Base-by-base conservation (phyloP, 2,329 filamentous ascomycete species). In the Trichoderma polysporum region DNA sequence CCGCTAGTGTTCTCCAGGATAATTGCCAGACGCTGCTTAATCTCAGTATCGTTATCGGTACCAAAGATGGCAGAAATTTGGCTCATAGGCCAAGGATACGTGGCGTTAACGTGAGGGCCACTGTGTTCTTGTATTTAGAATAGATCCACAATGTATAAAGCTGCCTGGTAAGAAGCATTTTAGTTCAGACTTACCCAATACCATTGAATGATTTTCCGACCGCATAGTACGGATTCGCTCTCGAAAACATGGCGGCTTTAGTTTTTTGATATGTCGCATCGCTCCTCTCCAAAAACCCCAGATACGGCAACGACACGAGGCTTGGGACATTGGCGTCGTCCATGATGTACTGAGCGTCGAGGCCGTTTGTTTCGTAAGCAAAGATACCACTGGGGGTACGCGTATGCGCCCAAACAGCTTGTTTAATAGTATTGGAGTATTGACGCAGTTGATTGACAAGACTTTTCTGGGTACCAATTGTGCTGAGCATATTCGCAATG, bases 221-320 rank as follows among this genome's bases (percentile, higher is more conserved):
- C 0, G 71, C 73, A 72, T 86, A 97, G 77, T 95, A 97, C 0
- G 93, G 92, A 73, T 97, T 97, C 0, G 87, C 86, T 64, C 86
- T 86, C 66, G 87, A 86, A 25, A 96, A 85, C 67, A 95, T 88
- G 85, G 94, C 94, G 65, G 85, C 85, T 66, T 93, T 86, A 0
- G 93, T 97, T 75, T 91, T 93, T 73, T 90, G 86, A 76, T 97
- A 97, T 1, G 91, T 83, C 5, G 83, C 71, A 71, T 94, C 86
- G 31, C 86, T 81, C 27, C 81, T 77, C 12, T 83, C 79, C 0
- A 88, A 75, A 70, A 88, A 91, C 9, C 87, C 86, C 61, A 90
- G 79, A 72, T 91, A 86, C 0, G 89, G 88, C 27, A 88, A 83
- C 1, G 86, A 86, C 47, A 91, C 82, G 3, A 91, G 82, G 13